Evolutionary conservation across 768 basidiomycete species (phyloP).

Genomic region (Suillus subaureus): DNA sequence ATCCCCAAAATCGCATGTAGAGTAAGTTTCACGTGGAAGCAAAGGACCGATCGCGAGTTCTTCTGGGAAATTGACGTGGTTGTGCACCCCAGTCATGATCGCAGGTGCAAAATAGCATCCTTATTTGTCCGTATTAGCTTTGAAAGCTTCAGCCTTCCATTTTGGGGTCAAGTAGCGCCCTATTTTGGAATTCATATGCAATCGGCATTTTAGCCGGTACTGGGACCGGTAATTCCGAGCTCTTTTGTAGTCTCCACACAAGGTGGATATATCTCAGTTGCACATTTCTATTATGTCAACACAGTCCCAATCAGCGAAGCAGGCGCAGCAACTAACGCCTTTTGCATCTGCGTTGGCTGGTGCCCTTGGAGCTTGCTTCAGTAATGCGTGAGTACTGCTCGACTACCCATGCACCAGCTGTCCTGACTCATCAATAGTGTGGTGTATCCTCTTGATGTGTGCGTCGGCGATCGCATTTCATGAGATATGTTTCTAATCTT

Average conservation of each 20-base stretch:
- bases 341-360: slow-evolving; percentile 91
- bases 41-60: not conserved
- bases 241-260: not conserved
- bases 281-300: slow-evolving; percentile 34
- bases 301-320: slow-evolving; percentile 52
- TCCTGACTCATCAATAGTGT: slow-evolving; percentile 48
- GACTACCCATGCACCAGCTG: slow-evolving; percentile 8
- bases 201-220: not conserved
- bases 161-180: not conserved
- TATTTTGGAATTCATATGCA: slow-evolving; percentile 11
- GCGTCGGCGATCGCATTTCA: slow-evolving; percentile 33
- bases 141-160: not conserved
- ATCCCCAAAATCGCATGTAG: no score
- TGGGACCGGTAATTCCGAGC: slow-evolving; percentile 3
- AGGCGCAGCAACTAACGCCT: slow-evolving; percentile 72
- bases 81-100: not conserved
- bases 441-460: slow-evolving; percentile 96
- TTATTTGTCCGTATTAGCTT: slow-evolving; percentile 5
- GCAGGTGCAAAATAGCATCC: not conserved
- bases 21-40: not conserved
- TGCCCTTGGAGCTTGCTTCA: slow-evolving; percentile 91
- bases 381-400: slow-evolving; percentile 73
- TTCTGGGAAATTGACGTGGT: slow-evolving; percentile 4
- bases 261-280: not conserved
- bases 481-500: slow-evolving; percentile 11